Base-by-base conservation (phyloP, 805 yeast species). In the Metschnikowia drakensbergensis region DNA sequence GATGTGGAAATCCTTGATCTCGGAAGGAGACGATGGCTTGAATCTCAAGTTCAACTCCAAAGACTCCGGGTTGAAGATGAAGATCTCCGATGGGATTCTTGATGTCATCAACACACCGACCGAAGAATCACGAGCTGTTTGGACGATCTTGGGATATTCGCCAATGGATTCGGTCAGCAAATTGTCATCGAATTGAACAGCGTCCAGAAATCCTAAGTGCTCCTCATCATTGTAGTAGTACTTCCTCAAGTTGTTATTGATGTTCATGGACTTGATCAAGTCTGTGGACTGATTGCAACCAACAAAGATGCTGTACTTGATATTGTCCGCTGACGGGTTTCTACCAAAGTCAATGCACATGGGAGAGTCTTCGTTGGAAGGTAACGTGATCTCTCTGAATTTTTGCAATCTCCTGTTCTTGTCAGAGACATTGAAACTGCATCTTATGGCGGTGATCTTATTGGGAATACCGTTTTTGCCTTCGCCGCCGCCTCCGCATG, bases 401-500 rank as follows among this genome's bases (percentile, higher is more conserved):
- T 82, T 73, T 57, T 81, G 84, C 47, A 85, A 66, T 37, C 65
- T 55, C 47, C 71, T 55, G 9, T 63, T 64, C 44, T 74, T 72
- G 56, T 73, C 63, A 40, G 66, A 62, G 48, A 75, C 74, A 31
- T 72, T 72, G 46, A 84, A 81, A 58, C 81, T 77, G 40, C 86
- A 72, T 41, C 78, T 67, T 37, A 86, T 64, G 2, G 85, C 84
- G 3, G 90, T 81, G 53, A 92, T 70, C 63, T 86, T 88, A 66
- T 92, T 92, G 36, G 91, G 86, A 47, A 89, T 82, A 29, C 96
- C 97, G 59, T 88, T 85, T 60, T 83, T 83, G 7, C 96, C 96
- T 64, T 88, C 96, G 26, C 97, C 98, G 29, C 97, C 97, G 39
- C 99, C 99, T 37, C 99, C 99, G 3, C 89, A 82, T 28, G 85